Evolutionary conservation across 208 protist species (phyloP), one percentile per base, ranked within the genome.

Genomic region (Leishmania turanica): DNA sequence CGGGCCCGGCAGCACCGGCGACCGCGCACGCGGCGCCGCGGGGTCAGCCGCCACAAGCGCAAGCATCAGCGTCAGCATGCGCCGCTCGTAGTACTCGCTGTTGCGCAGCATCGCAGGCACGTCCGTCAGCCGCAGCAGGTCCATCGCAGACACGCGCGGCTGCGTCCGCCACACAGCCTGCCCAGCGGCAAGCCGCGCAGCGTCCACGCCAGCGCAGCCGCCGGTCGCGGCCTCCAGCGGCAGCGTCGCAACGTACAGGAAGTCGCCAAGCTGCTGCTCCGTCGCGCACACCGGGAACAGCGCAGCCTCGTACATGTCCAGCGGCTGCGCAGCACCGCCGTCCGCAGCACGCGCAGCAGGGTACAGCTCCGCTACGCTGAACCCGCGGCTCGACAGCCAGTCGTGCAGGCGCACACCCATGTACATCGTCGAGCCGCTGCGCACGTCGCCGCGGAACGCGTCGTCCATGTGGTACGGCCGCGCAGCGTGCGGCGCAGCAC

Each of bases 391-490:
- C 27, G 47, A 11, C 17, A 93, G 80, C 89, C 89, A 93, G 11
- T 78, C 62, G 27, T 42, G 42, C 51, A 93, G 54, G 17, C 72
- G 77, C 34, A 72, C 37, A 2, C 86, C 84, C 76, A 93, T 79
- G 65, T 91, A 93, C 0, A 66, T 21, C 34, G 89, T 89, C 27
- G 70, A n/a, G 17, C 27, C 58, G 24, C 42, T 82, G 45, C 64
- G 53, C 17, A 88, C 75, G 40, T 81, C 74, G 31, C 87, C 89
- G 40, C 78, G 60, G 77, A 90, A 92, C 13, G 66, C 45, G 71
- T 90, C 89, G 71, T 76, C 51, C 45, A 87, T 86, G 66, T 88
- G 87, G 79, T 92, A 92, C 19, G 87, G 83, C 27, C 87, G 87
- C 40, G 78, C 82, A 13, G 83, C 83, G 21, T 79, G 88, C 56